Evolutionary conservation across 2,329 filamentous ascomycete species (phyloP).

Genomic region (Botryotinia globosa): DNA sequence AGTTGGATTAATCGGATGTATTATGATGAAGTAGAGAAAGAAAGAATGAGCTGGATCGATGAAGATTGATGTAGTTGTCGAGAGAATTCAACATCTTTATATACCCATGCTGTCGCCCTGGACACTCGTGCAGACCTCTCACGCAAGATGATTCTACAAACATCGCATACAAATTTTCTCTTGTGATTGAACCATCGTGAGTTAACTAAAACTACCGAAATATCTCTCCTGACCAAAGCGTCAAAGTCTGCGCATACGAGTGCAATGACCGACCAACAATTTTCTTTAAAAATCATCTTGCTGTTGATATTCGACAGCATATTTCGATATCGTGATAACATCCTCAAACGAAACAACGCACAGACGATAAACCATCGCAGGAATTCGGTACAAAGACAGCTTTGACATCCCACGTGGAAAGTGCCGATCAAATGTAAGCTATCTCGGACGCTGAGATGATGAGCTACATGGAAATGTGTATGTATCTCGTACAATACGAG

Average conservation of each 20-base stretch:
- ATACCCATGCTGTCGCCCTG: not conserved
- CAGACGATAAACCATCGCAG: not conserved
- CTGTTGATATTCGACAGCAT: not conserved
- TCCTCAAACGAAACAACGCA: not conserved
- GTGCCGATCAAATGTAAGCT: not conserved
- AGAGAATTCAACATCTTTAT: not conserved
- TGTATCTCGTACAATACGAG: not conserved
- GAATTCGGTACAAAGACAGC: not conserved
- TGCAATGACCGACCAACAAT: not conserved
- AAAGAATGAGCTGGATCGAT: not conserved
- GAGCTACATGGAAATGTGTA: not conserved
- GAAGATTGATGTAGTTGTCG: not conserved
- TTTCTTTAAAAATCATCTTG: not conserved
- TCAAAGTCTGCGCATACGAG: not conserved
- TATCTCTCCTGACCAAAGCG: not conserved
- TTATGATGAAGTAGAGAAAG: not conserved
- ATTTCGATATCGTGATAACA: not conserved
- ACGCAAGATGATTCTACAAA: not conserved
- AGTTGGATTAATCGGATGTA: not conserved
- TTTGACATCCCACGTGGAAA: not conserved
- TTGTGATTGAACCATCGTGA: not conserved
- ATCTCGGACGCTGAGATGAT: not conserved
- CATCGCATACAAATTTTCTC: not conserved
- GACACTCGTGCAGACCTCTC: not conserved
- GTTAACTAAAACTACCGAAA: not conserved